These are phyloP conservation scores for Mycena maculata DNA, from an alignment of 768 basidiomycete genomes.

Conservation along the genomic window DNA sequence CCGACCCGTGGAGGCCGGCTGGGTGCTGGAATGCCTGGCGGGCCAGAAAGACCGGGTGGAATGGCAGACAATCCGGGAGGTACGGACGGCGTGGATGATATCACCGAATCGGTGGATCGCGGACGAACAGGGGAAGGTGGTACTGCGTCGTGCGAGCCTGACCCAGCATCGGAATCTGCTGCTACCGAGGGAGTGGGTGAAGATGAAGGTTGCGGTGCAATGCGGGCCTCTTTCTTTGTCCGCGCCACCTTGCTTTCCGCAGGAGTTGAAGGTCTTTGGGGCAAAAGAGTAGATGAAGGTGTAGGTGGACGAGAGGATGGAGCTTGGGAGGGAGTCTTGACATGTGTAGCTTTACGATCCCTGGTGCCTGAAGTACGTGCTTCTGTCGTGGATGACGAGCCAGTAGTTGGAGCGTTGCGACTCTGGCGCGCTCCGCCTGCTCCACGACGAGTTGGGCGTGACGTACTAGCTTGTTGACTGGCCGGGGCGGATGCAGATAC, in stretches of 20 bases:
- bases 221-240: slow-evolving; percentile 50
- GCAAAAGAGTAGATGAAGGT: slow-evolving; percentile 53
- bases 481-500: slow-evolving; percentile 34
- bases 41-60: slow-evolving; percentile 51
- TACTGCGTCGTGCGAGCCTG: slow-evolving; percentile 56
- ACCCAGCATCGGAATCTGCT: slow-evolving; percentile 64
- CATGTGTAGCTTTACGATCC: slow-evolving; percentile 42
- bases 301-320: slow-evolving; percentile 74
- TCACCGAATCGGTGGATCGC: slow-evolving; percentile 51
- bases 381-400: slow-evolving; percentile 43
- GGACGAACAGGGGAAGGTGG: slow-evolving; percentile 55
- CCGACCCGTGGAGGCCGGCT: slow-evolving; percentile 61
- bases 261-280: slow-evolving; percentile 59
- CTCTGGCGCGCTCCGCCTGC: slow-evolving; percentile 58
- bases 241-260: slow-evolving; percentile 53
- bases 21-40: slow-evolving; percentile 74
- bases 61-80: slow-evolving; percentile 56
- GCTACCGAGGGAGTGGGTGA: slow-evolving; percentile 63
- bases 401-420: slow-evolving; percentile 49
- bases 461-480: slow-evolving; percentile 38
- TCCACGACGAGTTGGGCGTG: slow-evolving; percentile 58
- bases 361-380: slow-evolving; percentile 48
- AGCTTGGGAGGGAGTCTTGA: slow-evolving; percentile 59
- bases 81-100: slow-evolving; percentile 47
- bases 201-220: slow-evolving; percentile 44